A percentile compares a stretch with the other conserved stretches of the same genome.
phyloP scores from a whole-genome alignment of 306 rosid species.

The Castanea mollissima region DNA sequence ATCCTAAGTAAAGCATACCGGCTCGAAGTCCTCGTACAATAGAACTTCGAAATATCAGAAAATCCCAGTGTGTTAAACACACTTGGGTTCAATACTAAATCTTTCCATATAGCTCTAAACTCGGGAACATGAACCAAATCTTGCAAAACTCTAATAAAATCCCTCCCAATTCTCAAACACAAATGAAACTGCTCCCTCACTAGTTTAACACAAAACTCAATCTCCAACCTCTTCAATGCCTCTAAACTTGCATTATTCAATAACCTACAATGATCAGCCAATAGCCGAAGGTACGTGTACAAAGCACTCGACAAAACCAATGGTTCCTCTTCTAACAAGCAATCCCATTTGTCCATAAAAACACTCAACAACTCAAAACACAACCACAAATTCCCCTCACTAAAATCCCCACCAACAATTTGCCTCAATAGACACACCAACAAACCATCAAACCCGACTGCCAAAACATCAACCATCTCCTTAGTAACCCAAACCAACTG shows the following conservation, averaged over 20 bases:
- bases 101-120: constrained; percentile 63
- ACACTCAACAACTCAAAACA: constrained; percentile 52
- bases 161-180: constrained; percentile 78
- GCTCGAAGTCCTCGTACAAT: constrained; percentile 53
- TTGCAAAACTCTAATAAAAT: constrained; percentile 67
- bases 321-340: constrained; percentile 48
- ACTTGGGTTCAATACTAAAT: constrained; percentile 21
- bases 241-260: constrained; percentile 35
- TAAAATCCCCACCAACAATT: constrained; percentile 57
- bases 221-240: constrained; percentile 53
- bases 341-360: constrained; percentile 45
- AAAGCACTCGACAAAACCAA: constrained; percentile 53
- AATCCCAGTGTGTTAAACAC: background rate
- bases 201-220: constrained; percentile 61
- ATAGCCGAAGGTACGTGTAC: constrained; percentile 64
- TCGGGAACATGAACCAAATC: constrained; percentile 66
- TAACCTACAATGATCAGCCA: constrained; percentile 58
- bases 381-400: constrained; percentile 61
- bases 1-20: constrained; percentile 58
- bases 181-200: constrained; percentile 61
- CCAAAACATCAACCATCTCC: constrained; percentile 54
- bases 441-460: constrained; percentile 48
- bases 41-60: constrained; percentile 45
- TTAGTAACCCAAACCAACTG: constrained; percentile 58
- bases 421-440: constrained; percentile 72